These are phyloP conservation scores for Diaporthe aspalathi DNA, from an alignment of 2,329 filamentous ascomycete genomes.

Conservation along the genomic window DNA sequence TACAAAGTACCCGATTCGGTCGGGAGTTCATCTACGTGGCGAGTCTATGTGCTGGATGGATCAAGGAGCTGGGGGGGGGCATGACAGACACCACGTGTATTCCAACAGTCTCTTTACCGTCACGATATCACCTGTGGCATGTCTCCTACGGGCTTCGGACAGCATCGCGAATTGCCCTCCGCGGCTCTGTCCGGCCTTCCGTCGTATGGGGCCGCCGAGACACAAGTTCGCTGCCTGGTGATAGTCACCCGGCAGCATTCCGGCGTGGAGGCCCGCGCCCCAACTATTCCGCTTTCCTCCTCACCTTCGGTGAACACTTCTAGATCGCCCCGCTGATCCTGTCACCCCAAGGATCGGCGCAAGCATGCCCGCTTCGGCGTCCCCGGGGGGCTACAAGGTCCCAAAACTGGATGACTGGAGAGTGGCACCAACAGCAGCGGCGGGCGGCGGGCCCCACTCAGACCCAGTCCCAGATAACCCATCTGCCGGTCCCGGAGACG, in stretches of 20 bases:
- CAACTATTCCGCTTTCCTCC: too few species aligned
- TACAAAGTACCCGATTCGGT: background rate
- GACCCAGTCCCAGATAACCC: background rate
- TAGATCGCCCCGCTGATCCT: background rate
- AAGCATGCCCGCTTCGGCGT: slow-evolving; percentile 10
- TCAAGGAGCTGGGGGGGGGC: background rate
- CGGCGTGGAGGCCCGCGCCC: too few species aligned
- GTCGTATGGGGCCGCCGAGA: background rate
- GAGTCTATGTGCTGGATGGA: slow-evolving; percentile 6
- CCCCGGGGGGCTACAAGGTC: background rate
- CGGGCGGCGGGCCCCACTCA: background rate
- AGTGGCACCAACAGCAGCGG: background rate
- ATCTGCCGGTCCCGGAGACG: slow-evolving; percentile 2
- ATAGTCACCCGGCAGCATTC: too few species aligned
- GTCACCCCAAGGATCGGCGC: background rate
- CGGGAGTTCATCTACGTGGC: slow-evolving; percentile 20
- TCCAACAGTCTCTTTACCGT: background rate
- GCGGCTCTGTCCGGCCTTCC: background rate
- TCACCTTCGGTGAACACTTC: background rate
- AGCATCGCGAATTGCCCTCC: background rate
- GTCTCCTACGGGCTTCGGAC: background rate
- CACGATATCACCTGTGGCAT: background rate
- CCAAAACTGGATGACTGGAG: too few species aligned
- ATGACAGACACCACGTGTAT: background rate
- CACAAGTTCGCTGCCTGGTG: background rate